phyloP scores from a whole-genome alignment of 352 stramenopile species.

The Phytophthora cryptogea region DNA sequence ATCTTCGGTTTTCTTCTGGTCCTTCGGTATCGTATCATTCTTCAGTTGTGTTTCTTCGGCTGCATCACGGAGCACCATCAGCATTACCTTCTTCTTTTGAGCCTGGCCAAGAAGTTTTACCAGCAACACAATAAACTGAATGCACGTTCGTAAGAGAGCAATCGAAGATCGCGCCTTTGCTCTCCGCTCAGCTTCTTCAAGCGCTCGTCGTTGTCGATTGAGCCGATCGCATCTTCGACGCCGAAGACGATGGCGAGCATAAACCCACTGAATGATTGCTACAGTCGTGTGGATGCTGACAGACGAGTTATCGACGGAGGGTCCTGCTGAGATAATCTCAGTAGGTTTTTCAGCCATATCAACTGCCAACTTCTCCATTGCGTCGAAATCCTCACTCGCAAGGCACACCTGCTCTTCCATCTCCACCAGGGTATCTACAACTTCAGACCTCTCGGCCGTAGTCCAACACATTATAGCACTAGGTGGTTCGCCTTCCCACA shows the following conservation, averaged over 20 bases:
- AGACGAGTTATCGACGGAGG: conserved; percentile 4
- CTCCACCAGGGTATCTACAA: conserved; percentile 27
- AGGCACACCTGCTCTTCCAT: conserved; percentile 35
- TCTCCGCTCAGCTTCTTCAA: conserved; percentile 23
- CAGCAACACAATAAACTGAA: conserved; percentile 45
- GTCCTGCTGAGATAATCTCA: neutral
- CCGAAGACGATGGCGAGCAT: conserved; percentile 17
- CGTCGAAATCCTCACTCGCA: conserved; percentile 41
- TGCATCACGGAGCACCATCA: conserved; percentile 43
- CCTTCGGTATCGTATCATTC: neutral
- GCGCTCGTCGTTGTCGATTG: conserved; percentile 12
- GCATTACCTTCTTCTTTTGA: conserved; percentile 45
- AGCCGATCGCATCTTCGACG: conserved; percentile 13
- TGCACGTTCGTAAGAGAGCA: conserved; percentile 25
- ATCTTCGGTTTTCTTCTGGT: neutral
- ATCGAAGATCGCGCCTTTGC: conserved; percentile 23
- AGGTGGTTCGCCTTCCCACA: conserved; percentile 32
- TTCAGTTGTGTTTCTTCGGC: conserved; percentile 38
- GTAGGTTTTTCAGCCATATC: neutral
- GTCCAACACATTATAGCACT: conserved; percentile 33
- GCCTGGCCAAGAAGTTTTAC: conserved; percentile 34
- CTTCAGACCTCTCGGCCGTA: conserved; percentile 15
- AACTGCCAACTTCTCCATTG: neutral
- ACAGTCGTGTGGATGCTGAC: conserved; percentile 36
- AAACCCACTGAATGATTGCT: conserved; percentile 42